phyloP scores from a whole-genome alignment of 2,329 filamentous ascomycete species.

The Trichoderma semiorbis region DNA sequence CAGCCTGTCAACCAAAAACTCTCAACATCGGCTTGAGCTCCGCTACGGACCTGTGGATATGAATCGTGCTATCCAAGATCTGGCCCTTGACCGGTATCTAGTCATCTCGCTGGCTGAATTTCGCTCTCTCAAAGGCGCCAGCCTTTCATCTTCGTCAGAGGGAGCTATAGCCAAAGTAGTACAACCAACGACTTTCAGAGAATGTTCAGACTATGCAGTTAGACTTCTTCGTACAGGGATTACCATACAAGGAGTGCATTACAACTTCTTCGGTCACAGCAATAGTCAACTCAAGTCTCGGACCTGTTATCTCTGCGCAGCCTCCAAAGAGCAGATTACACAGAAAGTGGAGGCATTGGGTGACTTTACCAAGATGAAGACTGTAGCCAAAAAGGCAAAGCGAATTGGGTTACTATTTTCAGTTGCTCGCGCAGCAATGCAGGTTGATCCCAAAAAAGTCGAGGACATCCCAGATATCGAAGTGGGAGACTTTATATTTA shows the following conservation, averaged over 20 bases:
- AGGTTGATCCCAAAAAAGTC: constrained; percentile 32
- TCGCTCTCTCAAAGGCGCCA: constrained; percentile 23
- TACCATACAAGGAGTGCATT: constrained; percentile 32
- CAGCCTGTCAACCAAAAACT: constrained; percentile 6
- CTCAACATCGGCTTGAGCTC: constrained; percentile 26
- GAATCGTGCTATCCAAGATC: constrained; percentile 32
- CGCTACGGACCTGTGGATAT: constrained; percentile 26
- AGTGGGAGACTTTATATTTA: constrained; percentile 37
- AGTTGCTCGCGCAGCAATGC: constrained; percentile 31
- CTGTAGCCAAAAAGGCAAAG: constrained; percentile 42
- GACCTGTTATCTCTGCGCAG: constrained; percentile 38
- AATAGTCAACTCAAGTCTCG: constrained; percentile 42
- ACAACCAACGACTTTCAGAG: constrained; percentile 29
- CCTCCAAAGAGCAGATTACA: constrained; percentile 31
- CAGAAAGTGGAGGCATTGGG: constrained; percentile 36
- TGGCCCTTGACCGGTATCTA: constrained; percentile 31
- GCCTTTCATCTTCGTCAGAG: background rate
- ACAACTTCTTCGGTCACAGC: constrained; percentile 43
- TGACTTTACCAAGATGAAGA: constrained; percentile 40
- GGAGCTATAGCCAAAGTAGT: background rate
- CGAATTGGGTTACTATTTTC: constrained; percentile 42
- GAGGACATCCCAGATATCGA: constrained; percentile 39
- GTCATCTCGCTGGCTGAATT: constrained; percentile 36
- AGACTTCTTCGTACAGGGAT: constrained; percentile 35
- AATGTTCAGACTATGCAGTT: constrained; percentile 36